Conservation (phyloP, 1,139 yeast genomes). For the Taphrina communis region DNA sequence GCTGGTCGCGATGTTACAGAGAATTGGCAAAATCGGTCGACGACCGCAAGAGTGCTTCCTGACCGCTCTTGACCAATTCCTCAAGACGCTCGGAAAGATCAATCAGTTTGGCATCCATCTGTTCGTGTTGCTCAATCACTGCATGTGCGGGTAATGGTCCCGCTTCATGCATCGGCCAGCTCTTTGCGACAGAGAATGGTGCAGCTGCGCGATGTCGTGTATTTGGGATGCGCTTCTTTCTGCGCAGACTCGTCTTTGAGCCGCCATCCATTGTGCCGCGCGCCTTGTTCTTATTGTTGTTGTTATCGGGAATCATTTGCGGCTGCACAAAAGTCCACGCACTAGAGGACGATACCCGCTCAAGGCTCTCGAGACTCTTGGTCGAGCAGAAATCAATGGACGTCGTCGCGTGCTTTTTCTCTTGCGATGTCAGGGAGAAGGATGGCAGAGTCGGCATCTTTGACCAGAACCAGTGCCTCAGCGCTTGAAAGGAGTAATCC, state of each 20-base stretch:
- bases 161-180: background rate
- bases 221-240: background rate
- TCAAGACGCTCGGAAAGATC: slow-evolving; percentile 11
- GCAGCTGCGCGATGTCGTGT: background rate
- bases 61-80: slow-evolving; percentile 12
- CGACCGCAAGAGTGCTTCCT: slow-evolving; percentile 18
- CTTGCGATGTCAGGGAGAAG: background rate
- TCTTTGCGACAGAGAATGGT: background rate
- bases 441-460: slow-evolving; percentile 1
- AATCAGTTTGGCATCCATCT: slow-evolving; percentile 6
- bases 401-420: background rate
- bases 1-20: background rate
- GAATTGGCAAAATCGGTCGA: slow-evolving; percentile 1
- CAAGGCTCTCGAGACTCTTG: background rate
- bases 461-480: slow-evolving; percentile 6
- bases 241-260: background rate
- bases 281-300: background rate
- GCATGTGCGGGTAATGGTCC: background rate
- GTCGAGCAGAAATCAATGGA: slow-evolving; percentile 2
- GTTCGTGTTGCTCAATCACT: background rate
- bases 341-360: background rate
- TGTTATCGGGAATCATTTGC: background rate
- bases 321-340: slow-evolving; percentile 4
- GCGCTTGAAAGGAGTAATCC: slow-evolving; percentile 12
- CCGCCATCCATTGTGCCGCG: background rate